A percentile compares a stretch with the other conserved stretches of the same genome.
These are phyloP conservation scores for Glycine latifolia DNA, from an alignment of 306 rosid species.

Conservation along the genomic window DNA sequence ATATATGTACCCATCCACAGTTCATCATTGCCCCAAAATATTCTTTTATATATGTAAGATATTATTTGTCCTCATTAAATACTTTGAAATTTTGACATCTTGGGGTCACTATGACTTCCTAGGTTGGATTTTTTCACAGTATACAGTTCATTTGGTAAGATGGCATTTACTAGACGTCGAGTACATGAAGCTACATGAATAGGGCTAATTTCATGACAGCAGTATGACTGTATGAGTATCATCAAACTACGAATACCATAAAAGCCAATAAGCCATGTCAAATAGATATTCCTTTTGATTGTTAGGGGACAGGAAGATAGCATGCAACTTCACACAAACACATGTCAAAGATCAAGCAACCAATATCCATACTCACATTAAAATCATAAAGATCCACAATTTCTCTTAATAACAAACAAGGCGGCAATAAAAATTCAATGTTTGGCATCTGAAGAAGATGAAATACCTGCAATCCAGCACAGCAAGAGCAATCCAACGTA, in stretches of 20 bases:
- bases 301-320: neutral
- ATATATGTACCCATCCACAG: neutral
- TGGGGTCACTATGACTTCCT: constrained; percentile 6
- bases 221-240: constrained; percentile 2
- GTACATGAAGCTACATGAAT: constrained; percentile 12
- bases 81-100: neutral
- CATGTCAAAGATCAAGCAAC: constrained; percentile 3
- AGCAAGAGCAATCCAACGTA: constrained; percentile 21
- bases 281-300: constrained; percentile 7
- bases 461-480: constrained; percentile 6
- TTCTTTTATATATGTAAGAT: constrained; percentile 25
- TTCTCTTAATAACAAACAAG: constrained; percentile 7
- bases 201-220: constrained; percentile 9
- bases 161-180: constrained; percentile 12
- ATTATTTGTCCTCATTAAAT: constrained; percentile 3
- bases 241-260: constrained; percentile 13
- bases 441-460: constrained; percentile 14
- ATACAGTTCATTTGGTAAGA: neutral
- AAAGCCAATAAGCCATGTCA: constrained; percentile 26
- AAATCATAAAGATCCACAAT: constrained; percentile 10
- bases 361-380: neutral
- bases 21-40: neutral
- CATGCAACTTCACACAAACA: constrained; percentile 23
- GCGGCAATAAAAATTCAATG: neutral
- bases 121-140: constrained; percentile 32